Conservation (phyloP, 371 early-diverging fungal genomes). For the Saksenaea oblongispora region DNA sequence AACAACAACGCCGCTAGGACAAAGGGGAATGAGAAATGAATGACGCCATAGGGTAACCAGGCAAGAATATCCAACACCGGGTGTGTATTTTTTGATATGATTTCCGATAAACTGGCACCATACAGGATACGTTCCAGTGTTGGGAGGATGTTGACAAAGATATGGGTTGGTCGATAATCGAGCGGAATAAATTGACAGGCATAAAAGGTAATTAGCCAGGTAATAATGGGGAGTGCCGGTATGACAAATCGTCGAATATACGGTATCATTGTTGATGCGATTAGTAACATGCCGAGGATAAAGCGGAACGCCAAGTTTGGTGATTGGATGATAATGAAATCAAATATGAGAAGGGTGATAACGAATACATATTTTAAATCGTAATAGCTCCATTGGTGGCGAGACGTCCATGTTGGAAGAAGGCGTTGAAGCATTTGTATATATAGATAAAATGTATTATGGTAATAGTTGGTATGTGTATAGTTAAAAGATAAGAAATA, state of each 20-base stretch:
- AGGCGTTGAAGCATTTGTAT: not conserved
- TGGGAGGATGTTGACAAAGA: constrained; percentile 70
- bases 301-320: constrained; percentile 22
- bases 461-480: not conserved
- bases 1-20: constrained; percentile 51
- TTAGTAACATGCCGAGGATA: constrained; percentile 15
- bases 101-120: constrained; percentile 66
- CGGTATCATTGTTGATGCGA: constrained; percentile 31
- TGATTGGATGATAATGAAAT: constrained; percentile 29
- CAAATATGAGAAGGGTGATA: constrained; percentile 16
- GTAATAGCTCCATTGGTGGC: constrained; percentile 1
- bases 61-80: constrained; percentile 63
- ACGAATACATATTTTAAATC: constrained; percentile 26
- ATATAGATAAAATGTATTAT: not conserved
- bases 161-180: constrained; percentile 58
- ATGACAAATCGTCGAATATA: constrained; percentile 50
- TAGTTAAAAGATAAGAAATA: not conserved
- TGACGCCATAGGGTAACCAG: constrained; percentile 74
- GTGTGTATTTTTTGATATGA: constrained; percentile 56
- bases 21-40: constrained; percentile 69
- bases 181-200: constrained; percentile 67
- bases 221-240: constrained; percentile 61
- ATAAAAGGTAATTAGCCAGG: constrained; percentile 66
- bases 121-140: constrained; percentile 69
- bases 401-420: not conserved